Evolutionary conservation across 257 asterid genomes (phyloP).

Genomic region (Knoxia roxburghii): DNA sequence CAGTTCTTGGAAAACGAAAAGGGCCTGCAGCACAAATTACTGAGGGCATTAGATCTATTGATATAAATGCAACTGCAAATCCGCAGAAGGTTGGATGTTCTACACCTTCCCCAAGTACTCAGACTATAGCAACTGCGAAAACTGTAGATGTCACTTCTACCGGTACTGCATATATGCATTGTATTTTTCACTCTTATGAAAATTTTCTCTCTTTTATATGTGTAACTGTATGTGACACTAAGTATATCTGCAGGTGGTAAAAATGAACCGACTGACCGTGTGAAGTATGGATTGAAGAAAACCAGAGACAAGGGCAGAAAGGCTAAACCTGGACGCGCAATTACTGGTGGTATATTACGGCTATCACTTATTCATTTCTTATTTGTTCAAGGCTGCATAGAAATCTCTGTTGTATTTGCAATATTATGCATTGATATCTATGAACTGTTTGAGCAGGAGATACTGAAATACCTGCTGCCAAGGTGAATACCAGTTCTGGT

Average conservation of each 20-base stretch:
- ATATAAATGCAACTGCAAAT: not conserved
- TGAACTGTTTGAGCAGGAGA: not conserved
- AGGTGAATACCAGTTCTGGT: not conserved
- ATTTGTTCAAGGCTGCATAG: not conserved
- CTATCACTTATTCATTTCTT: not conserved
- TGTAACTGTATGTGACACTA: not conserved
- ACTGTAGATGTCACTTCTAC: not conserved
- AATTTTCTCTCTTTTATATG: not conserved
- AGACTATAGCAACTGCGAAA: not conserved
- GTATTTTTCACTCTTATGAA: not conserved
- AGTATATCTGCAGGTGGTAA: not conserved
- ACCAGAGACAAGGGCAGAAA: not conserved
- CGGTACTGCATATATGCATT: conserved; percentile 3
- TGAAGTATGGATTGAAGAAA: not conserved
- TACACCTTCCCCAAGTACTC: not conserved
- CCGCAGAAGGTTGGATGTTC: not conserved
- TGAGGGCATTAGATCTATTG: conserved; percentile 3
- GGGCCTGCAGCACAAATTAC: not conserved
- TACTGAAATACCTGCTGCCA: not conserved
- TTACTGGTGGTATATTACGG: conserved; percentile 5
- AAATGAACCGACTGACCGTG: not conserved
- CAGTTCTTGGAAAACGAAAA: not conserved
- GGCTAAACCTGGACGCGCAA: not conserved
- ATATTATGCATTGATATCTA: not conserved
- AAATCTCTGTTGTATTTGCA: not conserved